Conservation (phyloP, 2,329 filamentous ascomycete species). For the Diaporthe destruens region DNA sequence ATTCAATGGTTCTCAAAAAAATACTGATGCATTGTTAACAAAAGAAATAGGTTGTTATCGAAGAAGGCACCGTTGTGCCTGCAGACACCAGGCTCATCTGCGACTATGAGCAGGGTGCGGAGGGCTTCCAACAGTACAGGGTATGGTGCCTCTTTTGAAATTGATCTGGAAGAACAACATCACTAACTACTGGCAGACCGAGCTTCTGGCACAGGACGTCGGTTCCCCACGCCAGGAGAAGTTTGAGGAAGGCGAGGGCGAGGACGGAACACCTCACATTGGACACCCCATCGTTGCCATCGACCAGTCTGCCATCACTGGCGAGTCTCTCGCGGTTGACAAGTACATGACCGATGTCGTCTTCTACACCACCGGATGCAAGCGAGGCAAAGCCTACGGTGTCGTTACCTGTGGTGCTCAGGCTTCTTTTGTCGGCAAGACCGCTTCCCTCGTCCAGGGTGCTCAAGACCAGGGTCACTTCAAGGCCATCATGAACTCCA, state of each 20-base stretch:
- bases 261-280: slow-evolving; percentile 64
- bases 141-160: neutral
- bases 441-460: slow-evolving; percentile 79
- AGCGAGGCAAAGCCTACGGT: slow-evolving; percentile 82
- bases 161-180: slow-evolving; percentile 45
- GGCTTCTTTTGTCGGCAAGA: slow-evolving; percentile 82
- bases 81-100: slow-evolving; percentile 78
- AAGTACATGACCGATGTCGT: slow-evolving; percentile 82
- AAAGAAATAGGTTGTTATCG: slow-evolving; percentile 62
- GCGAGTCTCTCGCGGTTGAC: slow-evolving; percentile 83
- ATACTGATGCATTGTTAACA: neutral
- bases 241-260: slow-evolving; percentile 66
- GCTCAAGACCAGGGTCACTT: slow-evolving; percentile 81
- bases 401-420: slow-evolving; percentile 76
- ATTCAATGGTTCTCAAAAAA: too few relatives aligned
- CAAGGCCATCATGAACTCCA: slow-evolving; percentile 88
- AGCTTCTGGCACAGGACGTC: slow-evolving; percentile 73
- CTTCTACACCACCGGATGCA: slow-evolving; percentile 86
- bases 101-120: slow-evolving; percentile 75
- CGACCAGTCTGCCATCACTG: slow-evolving; percentile 72
- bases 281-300: slow-evolving; percentile 75
- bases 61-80: slow-evolving; percentile 76
- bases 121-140: slow-evolving; percentile 56
- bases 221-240: slow-evolving; percentile 68
- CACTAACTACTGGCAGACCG: slow-evolving; percentile 5